These are phyloP conservation scores for Aspergillus sp. DNA, from an alignment of 2,329 filamentous ascomycete species.

Conservation along the genomic window DNA sequence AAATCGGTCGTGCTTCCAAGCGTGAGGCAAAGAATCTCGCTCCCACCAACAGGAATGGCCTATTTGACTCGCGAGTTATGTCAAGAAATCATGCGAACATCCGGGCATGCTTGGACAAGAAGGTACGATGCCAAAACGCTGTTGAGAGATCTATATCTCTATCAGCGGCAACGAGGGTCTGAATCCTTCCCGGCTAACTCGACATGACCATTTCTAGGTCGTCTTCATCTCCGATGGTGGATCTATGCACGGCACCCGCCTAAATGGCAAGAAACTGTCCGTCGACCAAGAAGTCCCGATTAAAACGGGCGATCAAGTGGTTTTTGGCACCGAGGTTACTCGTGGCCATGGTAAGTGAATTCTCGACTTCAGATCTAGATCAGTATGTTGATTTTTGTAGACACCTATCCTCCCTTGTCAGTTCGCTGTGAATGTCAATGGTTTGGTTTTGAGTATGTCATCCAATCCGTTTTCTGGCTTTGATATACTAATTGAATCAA, in stretches of 20 bases:
- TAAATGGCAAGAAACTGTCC: constrained; percentile 50
- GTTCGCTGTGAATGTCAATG: constrained; percentile 32
- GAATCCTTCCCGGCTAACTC: background rate
- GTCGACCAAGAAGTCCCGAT: constrained; percentile 41
- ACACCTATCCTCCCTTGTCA: constrained; percentile 34
- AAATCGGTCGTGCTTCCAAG: constrained; percentile 45
- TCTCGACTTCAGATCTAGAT: background rate
- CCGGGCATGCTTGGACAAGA: constrained; percentile 22
- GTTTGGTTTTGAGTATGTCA: constrained; percentile 22
- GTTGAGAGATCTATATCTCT: background rate
- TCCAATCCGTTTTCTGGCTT: background rate
- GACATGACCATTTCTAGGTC: constrained; percentile 21
- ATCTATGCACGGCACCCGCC: constrained; percentile 63
- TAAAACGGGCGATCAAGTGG: constrained; percentile 35
- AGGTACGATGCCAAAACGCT: constrained; percentile 22
- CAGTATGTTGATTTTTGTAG: constrained; percentile 11
- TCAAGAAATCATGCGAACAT: constrained; percentile 47
- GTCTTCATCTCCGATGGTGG: constrained; percentile 55
- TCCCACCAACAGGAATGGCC: constrained; percentile 40
- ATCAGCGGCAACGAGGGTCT: background rate
- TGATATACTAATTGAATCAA: background rate
- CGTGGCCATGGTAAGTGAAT: constrained; percentile 43
- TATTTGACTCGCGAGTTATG: constrained; percentile 50
- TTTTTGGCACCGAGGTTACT: constrained; percentile 52
- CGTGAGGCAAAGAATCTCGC: constrained; percentile 36